Percentiles rank a stretch among this genome's conserved stretches.
These are phyloP conservation scores for Piloderma croceum DNA, from an alignment of 768 basidiomycete genomes.

Conservation along the genomic window DNA sequence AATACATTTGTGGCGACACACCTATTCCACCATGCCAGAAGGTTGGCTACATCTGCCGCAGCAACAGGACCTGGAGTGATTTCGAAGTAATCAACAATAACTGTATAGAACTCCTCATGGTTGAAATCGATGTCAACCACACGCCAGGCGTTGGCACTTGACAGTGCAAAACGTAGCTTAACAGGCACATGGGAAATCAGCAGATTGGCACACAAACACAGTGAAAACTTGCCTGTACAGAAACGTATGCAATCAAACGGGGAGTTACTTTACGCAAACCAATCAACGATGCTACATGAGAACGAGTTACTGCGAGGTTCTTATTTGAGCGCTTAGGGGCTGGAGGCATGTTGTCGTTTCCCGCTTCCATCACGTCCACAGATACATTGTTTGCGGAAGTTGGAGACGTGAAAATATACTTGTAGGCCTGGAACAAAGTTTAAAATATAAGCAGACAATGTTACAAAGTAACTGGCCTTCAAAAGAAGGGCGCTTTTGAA, in stretches of 20 bases:
- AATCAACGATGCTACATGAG: constrained; percentile 6
- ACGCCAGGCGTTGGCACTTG: constrained; percentile 7
- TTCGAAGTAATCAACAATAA: constrained; percentile 17
- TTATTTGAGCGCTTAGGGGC: background rate
- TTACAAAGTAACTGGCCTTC: constrained; percentile 9
- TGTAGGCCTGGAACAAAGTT: constrained; percentile 11
- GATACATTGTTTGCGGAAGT: constrained; percentile 10
- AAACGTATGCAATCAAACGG: constrained; percentile 18
- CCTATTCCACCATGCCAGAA: constrained; percentile 17
- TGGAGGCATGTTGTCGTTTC: background rate
- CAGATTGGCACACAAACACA: no score
- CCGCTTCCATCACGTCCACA: background rate
- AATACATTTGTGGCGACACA: no score
- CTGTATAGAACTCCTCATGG: constrained; percentile 7
- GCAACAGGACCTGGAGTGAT: constrained; percentile 5
- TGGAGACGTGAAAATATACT: constrained; percentile 17
- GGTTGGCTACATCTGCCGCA: background rate
- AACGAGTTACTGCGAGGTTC: background rate
- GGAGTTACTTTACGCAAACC: constrained; percentile 17
- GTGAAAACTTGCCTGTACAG: constrained; percentile 17
- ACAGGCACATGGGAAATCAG: background rate
- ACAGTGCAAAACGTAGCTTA: constrained; percentile 13
- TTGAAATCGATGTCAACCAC: constrained; percentile 10
- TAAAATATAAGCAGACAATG: background rate
- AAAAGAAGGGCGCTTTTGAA: constrained; percentile 14